Evolutionary conservation across 768 basidiomycete species (phyloP).

Genomic region (Termitomyces sp.): DNA sequence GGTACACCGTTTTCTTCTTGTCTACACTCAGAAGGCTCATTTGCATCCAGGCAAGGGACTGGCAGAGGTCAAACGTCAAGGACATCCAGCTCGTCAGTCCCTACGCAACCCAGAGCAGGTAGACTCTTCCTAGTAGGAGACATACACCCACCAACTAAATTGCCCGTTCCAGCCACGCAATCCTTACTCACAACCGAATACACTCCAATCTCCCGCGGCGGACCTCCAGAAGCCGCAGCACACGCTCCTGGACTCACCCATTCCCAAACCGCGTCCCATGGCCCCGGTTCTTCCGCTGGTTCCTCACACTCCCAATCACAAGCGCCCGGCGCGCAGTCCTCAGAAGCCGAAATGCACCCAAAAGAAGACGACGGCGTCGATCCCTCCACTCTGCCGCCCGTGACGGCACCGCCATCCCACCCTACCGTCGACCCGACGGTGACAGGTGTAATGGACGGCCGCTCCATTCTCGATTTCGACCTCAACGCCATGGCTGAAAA

Average conservation of each 20-base stretch:
- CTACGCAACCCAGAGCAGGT: constrained; percentile 31
- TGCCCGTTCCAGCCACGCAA: constrained; percentile 28
- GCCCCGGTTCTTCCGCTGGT: not conserved
- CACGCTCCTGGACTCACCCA: not conserved
- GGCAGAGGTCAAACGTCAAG: constrained; percentile 26
- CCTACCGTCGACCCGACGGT: constrained; percentile 68
- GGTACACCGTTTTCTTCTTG: constrained; percentile 32
- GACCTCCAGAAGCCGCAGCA: constrained; percentile 20
- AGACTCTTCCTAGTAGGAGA: not conserved
- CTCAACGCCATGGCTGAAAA: constrained; percentile 70
- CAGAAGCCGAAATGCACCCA: constrained; percentile 7
- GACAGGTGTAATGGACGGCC: constrained; percentile 64
- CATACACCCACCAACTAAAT: not conserved
- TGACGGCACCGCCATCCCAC: constrained; percentile 71
- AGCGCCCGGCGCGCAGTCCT: constrained; percentile 9
- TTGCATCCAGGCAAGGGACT: constrained; percentile 27
- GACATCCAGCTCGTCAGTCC: constrained; percentile 21
- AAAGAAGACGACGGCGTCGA: constrained; percentile 50
- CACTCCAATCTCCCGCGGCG: constrained; percentile 63
- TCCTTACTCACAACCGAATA: constrained; percentile 78
- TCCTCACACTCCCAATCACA: constrained; percentile 8
- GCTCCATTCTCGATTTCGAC: constrained; percentile 82
- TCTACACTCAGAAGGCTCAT: not conserved
- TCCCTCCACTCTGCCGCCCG: constrained; percentile 57
- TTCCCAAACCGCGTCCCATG: not conserved